A percentile compares a stretch with the other conserved stretches of the same genome.
phyloP scores from a whole-genome alignment of 1,284 basidiomycete species.

The Dichomitus squalens region DNA sequence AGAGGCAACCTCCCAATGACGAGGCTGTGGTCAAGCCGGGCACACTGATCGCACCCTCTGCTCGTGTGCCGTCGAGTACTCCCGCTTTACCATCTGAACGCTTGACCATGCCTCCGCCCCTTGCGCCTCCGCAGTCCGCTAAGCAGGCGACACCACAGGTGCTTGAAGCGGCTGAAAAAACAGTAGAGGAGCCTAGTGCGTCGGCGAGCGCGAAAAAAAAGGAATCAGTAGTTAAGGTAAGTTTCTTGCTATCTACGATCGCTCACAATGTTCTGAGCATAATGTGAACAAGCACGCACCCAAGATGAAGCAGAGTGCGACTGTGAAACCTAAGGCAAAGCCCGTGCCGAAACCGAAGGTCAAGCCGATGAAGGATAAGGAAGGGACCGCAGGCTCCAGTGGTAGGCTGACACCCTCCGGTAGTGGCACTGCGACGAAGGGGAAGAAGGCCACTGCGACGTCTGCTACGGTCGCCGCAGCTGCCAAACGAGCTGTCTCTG shows the following conservation, averaged over 20 bases:
- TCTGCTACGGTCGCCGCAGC: slow-evolving; percentile 15
- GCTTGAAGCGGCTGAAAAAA: slow-evolving; percentile 5
- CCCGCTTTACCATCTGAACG: slow-evolving; percentile 33
- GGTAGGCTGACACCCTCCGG: slow-evolving; percentile 24
- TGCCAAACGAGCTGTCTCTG: slow-evolving; percentile 34
- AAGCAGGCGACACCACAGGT: neutral
- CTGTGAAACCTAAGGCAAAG: slow-evolving; percentile 45
- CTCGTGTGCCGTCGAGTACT: neutral
- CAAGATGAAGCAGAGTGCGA: slow-evolving; percentile 41
- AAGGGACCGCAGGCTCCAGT: slow-evolving; percentile 10
- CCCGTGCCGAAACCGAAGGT: slow-evolving; percentile 38
- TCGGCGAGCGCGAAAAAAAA: slow-evolving; percentile 44
- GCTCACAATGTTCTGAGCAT: slow-evolving; percentile 3
- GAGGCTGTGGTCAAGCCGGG: neutral
- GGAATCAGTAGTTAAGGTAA: slow-evolving; percentile 47
- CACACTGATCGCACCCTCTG: neutral
- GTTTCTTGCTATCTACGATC: slow-evolving; percentile 9
- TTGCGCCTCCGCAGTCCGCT: slow-evolving; percentile 31
- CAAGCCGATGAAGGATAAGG: slow-evolving; percentile 27
- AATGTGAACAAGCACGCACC: slow-evolving; percentile 35
- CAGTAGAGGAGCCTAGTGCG: slow-evolving; percentile 1
- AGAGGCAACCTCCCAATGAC: neutral
- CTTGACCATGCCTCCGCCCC: slow-evolving; percentile 61
- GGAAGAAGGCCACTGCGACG: slow-evolving; percentile 33
- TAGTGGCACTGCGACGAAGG: slow-evolving; percentile 22